Conservation (phyloP, 179 eudicot genomes). For the Beta macrorhiza region DNA sequence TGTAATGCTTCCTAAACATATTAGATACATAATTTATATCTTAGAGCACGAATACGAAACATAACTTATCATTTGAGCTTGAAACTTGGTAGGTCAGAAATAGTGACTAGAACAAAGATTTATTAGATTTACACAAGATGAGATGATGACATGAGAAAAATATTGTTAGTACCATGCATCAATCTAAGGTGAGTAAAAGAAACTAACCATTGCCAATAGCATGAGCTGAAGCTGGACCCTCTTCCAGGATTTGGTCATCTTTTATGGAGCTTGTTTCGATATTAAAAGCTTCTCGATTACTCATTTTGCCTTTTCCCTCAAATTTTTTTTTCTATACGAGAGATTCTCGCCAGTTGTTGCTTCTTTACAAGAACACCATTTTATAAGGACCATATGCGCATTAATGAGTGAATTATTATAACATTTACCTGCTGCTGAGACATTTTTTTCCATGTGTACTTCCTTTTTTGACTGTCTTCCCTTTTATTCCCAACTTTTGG, state of each 20-base stretch:
- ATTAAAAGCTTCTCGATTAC: slow-evolving; percentile 21
- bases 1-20: too few relatives aligned
- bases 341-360: slow-evolving; percentile 1
- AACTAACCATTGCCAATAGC: slow-evolving; percentile 41
- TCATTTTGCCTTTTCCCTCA: slow-evolving; percentile 8
- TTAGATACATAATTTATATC: too few relatives aligned
- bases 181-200: not conserved
- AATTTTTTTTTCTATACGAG: slow-evolving; percentile 26
- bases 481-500: not conserved
- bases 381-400: not conserved
- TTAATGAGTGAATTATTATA: not conserved
- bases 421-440: not conserved
- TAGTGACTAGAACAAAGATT: too few relatives aligned
- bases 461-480: not conserved
- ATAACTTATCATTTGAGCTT: too few relatives aligned
- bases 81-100: too few relatives aligned
- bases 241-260: slow-evolving; percentile 23
- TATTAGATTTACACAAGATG: too few relatives aligned
- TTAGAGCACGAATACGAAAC: too few relatives aligned
- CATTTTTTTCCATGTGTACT: not conserved
- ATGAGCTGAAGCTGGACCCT: slow-evolving; percentile 47
- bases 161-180: not conserved
- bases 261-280: slow-evolving; percentile 30
- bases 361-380: not conserved
- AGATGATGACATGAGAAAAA: not conserved